phyloP scores from a whole-genome alignment of 1,139 yeast species.

The Candida tropicalis region DNA sequence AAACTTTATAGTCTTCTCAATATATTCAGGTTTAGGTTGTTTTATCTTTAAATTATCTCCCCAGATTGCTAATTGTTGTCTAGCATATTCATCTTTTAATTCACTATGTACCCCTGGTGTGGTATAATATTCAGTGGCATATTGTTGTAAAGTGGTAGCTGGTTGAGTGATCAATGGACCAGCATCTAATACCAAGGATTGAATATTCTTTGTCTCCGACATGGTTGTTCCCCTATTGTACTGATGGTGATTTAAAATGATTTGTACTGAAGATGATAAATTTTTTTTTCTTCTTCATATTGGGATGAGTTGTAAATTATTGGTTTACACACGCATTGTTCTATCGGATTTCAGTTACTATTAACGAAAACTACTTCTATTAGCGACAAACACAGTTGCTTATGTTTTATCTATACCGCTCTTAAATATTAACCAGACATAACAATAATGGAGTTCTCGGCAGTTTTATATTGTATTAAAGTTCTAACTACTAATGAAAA shows the following conservation, averaged over 20 bases:
- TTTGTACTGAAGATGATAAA: too few species aligned
- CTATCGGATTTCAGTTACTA: too few species aligned
- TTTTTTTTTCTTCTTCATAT: conserved; percentile 3
- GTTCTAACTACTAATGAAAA: too few species aligned
- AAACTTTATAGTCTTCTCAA: conserved; percentile 70
- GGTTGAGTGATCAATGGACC: conserved; percentile 91
- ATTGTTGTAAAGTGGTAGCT: conserved; percentile 69
- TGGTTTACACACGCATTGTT: too few species aligned
- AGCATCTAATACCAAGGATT: conserved; percentile 81
- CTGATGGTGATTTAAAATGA: too few species aligned
- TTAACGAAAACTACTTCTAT: too few species aligned
- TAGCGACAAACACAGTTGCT: too few species aligned
- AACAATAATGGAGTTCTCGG: too few species aligned
- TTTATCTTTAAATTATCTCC: conserved; percentile 62
- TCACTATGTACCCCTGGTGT: conserved; percentile 92
- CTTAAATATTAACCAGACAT: too few species aligned
- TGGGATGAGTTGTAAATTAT: conserved; percentile 2
- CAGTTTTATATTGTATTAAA: too few species aligned
- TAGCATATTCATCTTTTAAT: conserved; percentile 81
- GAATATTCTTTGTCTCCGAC: conserved; percentile 30
- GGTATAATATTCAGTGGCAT: conserved; percentile 73
- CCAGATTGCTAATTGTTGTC: conserved; percentile 80
- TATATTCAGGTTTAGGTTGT: conserved; percentile 72
- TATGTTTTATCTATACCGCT: too few species aligned
- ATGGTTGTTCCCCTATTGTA: conserved; percentile 8